Base-by-base conservation (phyloP, 305 asterid species). In the Fraxinus albicans region DNA sequence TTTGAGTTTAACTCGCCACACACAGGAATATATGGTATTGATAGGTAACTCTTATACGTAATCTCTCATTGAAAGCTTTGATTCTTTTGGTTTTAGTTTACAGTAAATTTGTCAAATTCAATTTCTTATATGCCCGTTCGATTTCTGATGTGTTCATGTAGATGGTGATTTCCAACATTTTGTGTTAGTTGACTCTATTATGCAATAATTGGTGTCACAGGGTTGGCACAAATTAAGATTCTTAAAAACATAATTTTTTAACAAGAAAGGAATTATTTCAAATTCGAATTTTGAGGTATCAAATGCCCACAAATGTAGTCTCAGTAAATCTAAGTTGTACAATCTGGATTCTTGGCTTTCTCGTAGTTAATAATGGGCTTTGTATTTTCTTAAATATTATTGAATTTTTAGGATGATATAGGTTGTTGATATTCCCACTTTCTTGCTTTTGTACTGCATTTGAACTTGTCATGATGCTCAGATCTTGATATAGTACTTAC, bases 141-240 rank as follows among this genome's bases (percentile, higher is more conserved):
- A 25, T 38, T 50, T 36, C 35, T 72, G 77, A 77, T 72, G 77
- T 72, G 27, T 79, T 67, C 77, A 31, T 69, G 10, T 27, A 44
- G 38, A n/a, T 21, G 2, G 25, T 82, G 27, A 33, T 33, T 82
- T 81, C 42, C 38, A 33, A 31, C n/a, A 70, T 70, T 29, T 42
- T 82, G 81, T 88, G 53, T 79, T 73, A 29, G 80, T 63, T 36
- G 25, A 27, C 77, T 79, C 72, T 84, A 29, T 29, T 36, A 10
- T 81, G 21, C 9, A 70, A 70, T 70, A 13, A 31, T 31, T 70
- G 27, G 38, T 3, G 35, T 67, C 36, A 73, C 17, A 6, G 74
- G 73, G 29, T 72, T 76, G 67, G 63, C 78, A 70, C 72, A 35
- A 82, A 70, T 12, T 33, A 4, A 31, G 42, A 23, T 81, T 80